Evolutionary conservation across 805 yeast genomes (phyloP), one percentile per base, ranked within the genome.

Genomic region (Ogataea philodendri): DNA sequence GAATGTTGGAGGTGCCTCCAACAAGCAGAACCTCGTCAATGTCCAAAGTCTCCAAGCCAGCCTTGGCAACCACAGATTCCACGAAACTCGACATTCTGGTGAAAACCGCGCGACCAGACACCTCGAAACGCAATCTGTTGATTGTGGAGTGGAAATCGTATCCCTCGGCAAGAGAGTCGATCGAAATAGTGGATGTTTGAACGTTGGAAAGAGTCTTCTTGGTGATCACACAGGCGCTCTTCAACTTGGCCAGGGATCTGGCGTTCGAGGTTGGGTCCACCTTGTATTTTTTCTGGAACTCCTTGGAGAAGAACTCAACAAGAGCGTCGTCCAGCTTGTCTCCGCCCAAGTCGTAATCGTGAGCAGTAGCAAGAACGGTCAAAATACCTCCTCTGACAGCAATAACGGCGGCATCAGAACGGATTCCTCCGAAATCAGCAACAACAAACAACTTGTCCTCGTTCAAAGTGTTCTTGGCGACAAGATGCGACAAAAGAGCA

Each of bases 351-450:
- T 75, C 78, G 51, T 69, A 70, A 60, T 85, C 84, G 57, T 88
- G 95, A 41, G 78, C 77, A 48, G 96, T 86, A 42, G 95, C 82
- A 51, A 93, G 71, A 30, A 87, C 70, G 37, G 98, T 90, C 66
- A 85, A 73, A 49, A 93, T 76, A 55, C 98, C 98, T 46, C 96
- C 96, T 70, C 97, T 81, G 35, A 82, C 84, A 25, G 97, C 80
- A 53, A 93, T 69, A 33, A 93, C 89, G 41, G 97, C 96, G 44
- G 89, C 96, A 59, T 93, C 97, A 26, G 95, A 81, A 66, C 97
- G 77, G 51, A 88, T 74, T 58, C 96, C 97, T 62, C 98, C 98
- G 55, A 93, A 85, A 65, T 93, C 98, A 37, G 95, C 94, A 50
- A 93, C 96, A 32, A 87, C 94, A 55, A 81, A 81, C 42, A 85